Evolutionary conservation across 1,139 yeast species (phyloP).

Genomic region (Arxiozyma bovina): DNA sequence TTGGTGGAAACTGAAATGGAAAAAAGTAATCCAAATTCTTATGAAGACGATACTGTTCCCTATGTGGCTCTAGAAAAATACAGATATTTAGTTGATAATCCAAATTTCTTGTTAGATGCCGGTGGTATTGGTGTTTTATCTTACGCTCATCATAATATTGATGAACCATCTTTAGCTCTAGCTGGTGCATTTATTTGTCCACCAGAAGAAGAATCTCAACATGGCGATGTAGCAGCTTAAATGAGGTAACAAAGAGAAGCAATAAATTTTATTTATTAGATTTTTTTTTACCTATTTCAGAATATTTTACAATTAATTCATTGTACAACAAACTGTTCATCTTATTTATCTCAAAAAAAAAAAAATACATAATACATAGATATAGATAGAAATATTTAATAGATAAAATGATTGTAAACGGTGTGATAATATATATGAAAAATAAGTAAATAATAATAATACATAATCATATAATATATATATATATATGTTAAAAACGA

Average conservation of each 20-base stretch:
- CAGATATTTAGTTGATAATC: constrained; percentile 42
- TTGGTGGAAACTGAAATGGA: constrained; percentile 23
- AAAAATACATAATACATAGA: too few species aligned
- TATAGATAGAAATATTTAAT: background rate
- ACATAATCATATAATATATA: background rate
- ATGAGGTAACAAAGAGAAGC: background rate
- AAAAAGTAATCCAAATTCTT: constrained; percentile 15
- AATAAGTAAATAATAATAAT: too few species aligned
- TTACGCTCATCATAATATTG: constrained; percentile 74
- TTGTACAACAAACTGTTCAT: too few species aligned
- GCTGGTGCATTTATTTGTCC: constrained; percentile 77
- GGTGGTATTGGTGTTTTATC: constrained; percentile 92
- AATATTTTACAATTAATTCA: too few species aligned
- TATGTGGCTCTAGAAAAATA: constrained; percentile 26
- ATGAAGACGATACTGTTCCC: constrained; percentile 31
- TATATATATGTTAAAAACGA: background rate
- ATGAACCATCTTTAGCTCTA: constrained; percentile 77
- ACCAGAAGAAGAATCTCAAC: constrained; percentile 40
- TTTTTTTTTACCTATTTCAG: too few species aligned
- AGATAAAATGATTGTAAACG: too few species aligned
- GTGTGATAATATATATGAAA: background rate
- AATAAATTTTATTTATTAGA: background rate
- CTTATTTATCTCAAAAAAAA: too few species aligned
- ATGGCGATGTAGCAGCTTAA: constrained; percentile 4
- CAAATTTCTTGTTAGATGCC: constrained; percentile 79